phyloP scores from a whole-genome alignment of 2,329 filamentous ascomycete species.

The Aspergillus alliaceus region DNA sequence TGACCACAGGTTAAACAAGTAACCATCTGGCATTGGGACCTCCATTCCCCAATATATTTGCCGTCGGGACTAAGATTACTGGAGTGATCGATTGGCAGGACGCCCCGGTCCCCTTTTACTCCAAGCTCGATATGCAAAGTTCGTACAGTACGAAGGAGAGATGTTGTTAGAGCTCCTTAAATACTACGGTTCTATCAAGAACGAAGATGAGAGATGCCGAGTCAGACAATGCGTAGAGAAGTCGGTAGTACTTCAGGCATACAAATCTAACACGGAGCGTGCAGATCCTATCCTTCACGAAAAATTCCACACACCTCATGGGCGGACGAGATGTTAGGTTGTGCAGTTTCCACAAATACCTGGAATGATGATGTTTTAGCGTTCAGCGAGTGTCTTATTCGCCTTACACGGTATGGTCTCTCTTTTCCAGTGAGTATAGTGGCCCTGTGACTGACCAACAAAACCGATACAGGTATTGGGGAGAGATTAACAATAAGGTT shows the following conservation, averaged over 20 bases:
- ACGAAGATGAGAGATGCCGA: conserved; percentile 10
- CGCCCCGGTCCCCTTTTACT: conserved; percentile 24
- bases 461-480: neutral
- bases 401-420: neutral
- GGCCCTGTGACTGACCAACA: no score
- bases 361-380: neutral
- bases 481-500: neutral
- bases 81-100: conserved; percentile 47
- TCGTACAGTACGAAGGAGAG: conserved; percentile 27
- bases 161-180: conserved; percentile 24
- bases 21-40: conserved; percentile 45
- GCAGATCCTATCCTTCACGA: neutral
- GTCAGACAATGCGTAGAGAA: conserved; percentile 19
- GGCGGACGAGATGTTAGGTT: neutral
- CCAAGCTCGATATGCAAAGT: conserved; percentile 19
- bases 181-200: no score
- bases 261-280: neutral
- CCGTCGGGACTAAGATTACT: conserved; percentile 34
- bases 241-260: conserved; percentile 10
- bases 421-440: no score
- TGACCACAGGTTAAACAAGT: no score
- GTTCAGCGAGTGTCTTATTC: neutral
- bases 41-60: conserved; percentile 43
- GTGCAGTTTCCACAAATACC: no score
- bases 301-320: neutral